These are phyloP conservation scores for Tetrastigma voinierianum DNA, from an alignment of 164 flowering plant species.

Conservation along the genomic window DNA sequence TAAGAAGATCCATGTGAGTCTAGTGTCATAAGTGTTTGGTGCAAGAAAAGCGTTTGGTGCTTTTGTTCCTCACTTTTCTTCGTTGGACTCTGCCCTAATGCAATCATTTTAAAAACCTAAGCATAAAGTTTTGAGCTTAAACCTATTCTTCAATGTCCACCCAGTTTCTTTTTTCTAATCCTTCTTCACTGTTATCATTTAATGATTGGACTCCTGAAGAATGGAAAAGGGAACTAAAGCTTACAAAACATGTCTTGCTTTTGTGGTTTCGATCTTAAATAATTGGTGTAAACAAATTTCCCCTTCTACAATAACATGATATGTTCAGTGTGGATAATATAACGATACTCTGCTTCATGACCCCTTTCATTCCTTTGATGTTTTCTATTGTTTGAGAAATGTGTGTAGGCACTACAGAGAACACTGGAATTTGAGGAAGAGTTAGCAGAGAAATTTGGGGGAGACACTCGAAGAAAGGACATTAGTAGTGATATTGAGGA, in stretches of 20 bases:
- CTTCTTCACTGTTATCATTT: too few relatives aligned
- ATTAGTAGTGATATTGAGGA: constrained; percentile 57
- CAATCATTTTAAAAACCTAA: too few relatives aligned
- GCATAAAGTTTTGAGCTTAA: too few relatives aligned
- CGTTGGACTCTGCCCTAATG: too few relatives aligned
- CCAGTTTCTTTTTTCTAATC: too few relatives aligned
- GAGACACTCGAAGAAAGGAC: constrained; percentile 58
- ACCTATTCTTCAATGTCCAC: too few relatives aligned
- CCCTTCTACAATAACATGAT: too few relatives aligned
- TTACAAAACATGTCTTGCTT: too few relatives aligned
- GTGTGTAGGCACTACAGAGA: constrained; percentile 76
- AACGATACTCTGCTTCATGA: background rate
- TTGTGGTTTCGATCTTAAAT: too few relatives aligned
- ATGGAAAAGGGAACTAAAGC: too few relatives aligned
- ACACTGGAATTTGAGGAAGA: constrained; percentile 97
- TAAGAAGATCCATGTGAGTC: background rate
- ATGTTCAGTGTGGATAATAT: background rate
- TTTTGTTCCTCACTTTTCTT: background rate
- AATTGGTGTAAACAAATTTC: too few relatives aligned
- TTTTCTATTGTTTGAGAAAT: constrained; percentile 6
- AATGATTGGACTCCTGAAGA: too few relatives aligned
- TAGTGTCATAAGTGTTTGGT: background rate
- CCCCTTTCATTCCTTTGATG: background rate
- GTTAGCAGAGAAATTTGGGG: constrained; percentile 92
- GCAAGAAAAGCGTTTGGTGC: background rate